Conservation (phyloP, 2,329 filamentous ascomycete genomes). For the Hypoxylon rubiginosum region DNA sequence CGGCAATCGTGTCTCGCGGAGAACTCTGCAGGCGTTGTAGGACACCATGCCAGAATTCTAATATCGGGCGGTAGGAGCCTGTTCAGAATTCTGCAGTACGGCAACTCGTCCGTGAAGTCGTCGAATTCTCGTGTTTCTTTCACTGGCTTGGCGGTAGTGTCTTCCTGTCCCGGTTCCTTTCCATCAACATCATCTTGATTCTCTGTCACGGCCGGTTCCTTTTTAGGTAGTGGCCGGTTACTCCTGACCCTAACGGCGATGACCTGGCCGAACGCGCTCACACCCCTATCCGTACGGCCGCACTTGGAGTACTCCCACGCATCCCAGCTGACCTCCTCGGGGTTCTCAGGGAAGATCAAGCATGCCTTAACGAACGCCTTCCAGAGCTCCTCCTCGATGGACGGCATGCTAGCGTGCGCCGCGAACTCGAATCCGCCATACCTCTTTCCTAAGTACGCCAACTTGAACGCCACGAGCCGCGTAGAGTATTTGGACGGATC, state of each 20-base stretch:
- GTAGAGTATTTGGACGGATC: conserved; percentile 87
- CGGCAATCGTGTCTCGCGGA: conserved; percentile 93
- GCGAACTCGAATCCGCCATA: conserved; percentile 97
- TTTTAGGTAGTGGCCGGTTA: conserved; percentile 71
- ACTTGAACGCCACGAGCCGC: conserved; percentile 88
- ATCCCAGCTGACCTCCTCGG: conserved; percentile 79
- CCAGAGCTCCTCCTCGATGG: conserved; percentile 94
- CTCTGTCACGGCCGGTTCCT: conserved; percentile 46
- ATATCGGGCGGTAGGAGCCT: conserved; percentile 90
- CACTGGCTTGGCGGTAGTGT: conserved; percentile 29
- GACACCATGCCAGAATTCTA: conserved; percentile 92
- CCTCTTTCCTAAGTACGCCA: conserved; percentile 90
- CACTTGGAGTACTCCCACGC: conserved; percentile 95
- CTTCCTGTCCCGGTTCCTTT: conserved; percentile 28
- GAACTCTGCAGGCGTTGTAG: conserved; percentile 81
- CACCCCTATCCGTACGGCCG: conserved; percentile 90
- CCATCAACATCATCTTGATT: conserved; percentile 35
- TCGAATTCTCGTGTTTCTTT: conserved; percentile 63
- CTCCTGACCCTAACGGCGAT: conserved; percentile 87
- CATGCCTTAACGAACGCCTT: conserved; percentile 86
- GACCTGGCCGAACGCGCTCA: conserved; percentile 97
- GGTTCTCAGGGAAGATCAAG: conserved; percentile 80
- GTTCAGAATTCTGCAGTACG: conserved; percentile 88
- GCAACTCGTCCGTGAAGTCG: conserved; percentile 82
- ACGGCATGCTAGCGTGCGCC: conserved; percentile 77